A percentile compares a stretch with the other conserved stretches of the same genome.
Evolutionary conservation across 306 rosid species (phyloP).

Genomic region (Malus orientalis): DNA sequence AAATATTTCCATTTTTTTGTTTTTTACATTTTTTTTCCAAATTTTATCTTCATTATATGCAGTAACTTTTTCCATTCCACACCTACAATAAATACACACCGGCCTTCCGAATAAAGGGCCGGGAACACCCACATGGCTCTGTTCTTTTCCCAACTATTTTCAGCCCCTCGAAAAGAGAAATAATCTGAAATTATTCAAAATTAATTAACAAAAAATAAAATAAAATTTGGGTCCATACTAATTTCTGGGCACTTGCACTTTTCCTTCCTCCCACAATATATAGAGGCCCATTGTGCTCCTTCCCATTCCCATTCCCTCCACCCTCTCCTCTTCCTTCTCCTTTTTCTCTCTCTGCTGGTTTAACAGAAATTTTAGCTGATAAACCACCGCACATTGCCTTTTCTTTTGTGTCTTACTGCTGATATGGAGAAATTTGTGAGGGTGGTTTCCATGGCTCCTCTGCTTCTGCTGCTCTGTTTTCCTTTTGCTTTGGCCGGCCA

Average conservation of each 20-base stretch:
- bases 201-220: neutral
- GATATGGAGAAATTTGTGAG: constrained; percentile 41
- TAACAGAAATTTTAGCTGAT: constrained; percentile 33
- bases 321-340: neutral
- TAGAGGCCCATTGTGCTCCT: constrained; percentile 36
- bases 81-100: constrained; percentile 49
- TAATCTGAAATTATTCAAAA: neutral
- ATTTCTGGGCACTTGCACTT: constrained; percentile 30
- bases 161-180: constrained; percentile 29
- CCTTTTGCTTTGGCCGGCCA: constrained; percentile 50
- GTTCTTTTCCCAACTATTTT: constrained; percentile 44
- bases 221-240: constrained; percentile 10
- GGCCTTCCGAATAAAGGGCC: constrained; percentile 41
- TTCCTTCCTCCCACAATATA: constrained; percentile 42
- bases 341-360: constrained; percentile 17
- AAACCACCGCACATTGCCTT: constrained; percentile 32
- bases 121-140: constrained; percentile 59
- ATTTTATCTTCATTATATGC: too few relatives aligned
- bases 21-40: neutral
- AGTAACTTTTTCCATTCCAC: constrained; percentile 5
- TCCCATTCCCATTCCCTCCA: constrained; percentile 35
- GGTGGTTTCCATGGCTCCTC: constrained; percentile 25
- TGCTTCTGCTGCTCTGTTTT: constrained; percentile 34
- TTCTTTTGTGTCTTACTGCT: neutral
- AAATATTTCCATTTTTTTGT: neutral